Base-by-base conservation (phyloP, 2,329 filamentous ascomycete species). In the Dactylellina cionopaga region DNA sequence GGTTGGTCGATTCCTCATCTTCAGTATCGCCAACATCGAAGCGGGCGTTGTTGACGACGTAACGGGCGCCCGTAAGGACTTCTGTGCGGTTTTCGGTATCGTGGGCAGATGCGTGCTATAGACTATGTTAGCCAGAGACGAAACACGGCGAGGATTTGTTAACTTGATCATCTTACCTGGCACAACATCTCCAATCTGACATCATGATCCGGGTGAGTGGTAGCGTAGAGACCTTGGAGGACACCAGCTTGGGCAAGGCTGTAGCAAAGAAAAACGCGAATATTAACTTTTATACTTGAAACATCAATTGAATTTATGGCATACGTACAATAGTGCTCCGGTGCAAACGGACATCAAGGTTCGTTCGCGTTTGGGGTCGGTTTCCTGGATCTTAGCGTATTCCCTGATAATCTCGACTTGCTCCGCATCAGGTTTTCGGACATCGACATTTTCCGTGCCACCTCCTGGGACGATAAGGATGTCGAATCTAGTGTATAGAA, bases 1-100 rank as follows among this genome's bases (percentile, higher is more conserved):
- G 78, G 74, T 79, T 79, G 39, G 77, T 75, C 11, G 76, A 79
- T 63, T 80, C 80, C 62, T 92, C 89, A 74, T 93, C 90, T 78
- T 90, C 87, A 78, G 93, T 88, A 72, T 90, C 89, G 76, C 85
- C 85, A 43, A 95, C 84, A 77, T 95, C 91, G 80, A 94, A 96
- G 76, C 92, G 90, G 70, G 92, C 88, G 82, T 96, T 95, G 85
- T 96, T 96, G 80, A 96, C 92, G 17, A 96, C 91, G 79, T 95
- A 96, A 78, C 91, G 86, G 78, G 85, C 85, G 75, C 91, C 89
- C 78, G 95, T 91, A 78, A 94, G 86, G 75, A 95, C 90, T 78
- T 95, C 91, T 77, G 90, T 92, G 78, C 90, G 89, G 83, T 92
- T 56, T 46, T 64, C 52, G 19, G 33, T 54, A 10, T 47, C 54